These are phyloP conservation scores for Skeletonema potamos DNA, from an alignment of 108 stramenopile species.

Conservation along the genomic window DNA sequence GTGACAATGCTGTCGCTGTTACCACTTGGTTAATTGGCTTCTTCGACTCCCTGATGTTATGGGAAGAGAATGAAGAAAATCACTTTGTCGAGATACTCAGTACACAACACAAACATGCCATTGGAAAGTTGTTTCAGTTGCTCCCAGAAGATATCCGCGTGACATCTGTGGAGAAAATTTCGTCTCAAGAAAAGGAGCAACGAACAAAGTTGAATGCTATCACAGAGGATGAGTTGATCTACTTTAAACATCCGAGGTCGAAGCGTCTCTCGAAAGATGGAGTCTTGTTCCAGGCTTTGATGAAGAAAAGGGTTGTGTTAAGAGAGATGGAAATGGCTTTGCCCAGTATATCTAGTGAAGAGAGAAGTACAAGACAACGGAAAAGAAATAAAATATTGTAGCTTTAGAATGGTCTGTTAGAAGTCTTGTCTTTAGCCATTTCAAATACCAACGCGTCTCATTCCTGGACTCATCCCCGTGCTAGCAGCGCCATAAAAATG, in stretches of 20 bases:
- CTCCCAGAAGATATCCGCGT: constrained; percentile 41
- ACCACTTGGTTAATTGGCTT: constrained; percentile 52
- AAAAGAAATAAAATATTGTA: constrained; percentile 22
- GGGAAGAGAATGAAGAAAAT: constrained; percentile 48
- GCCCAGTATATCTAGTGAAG: constrained; percentile 9
- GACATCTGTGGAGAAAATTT: constrained; percentile 12
- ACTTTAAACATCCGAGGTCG: constrained; percentile 36
- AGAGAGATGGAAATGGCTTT: constrained; percentile 51
- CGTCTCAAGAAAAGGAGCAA: not conserved
- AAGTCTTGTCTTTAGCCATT: not conserved
- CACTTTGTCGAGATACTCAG: constrained; percentile 56
- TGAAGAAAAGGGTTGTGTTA: constrained; percentile 39
- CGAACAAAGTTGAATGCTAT: constrained; percentile 1
- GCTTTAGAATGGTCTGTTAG: not conserved
- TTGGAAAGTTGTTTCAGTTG: constrained; percentile 44
- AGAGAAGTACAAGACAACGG: constrained; percentile 5
- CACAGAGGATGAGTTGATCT: constrained; percentile 21
- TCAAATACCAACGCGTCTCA: constrained; percentile 17
- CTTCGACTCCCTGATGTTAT: constrained; percentile 49
- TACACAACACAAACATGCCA: constrained; percentile 38
- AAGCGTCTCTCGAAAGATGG: constrained; percentile 31
- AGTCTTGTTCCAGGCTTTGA: constrained; percentile 18
- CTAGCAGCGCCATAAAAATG: constrained; percentile 10
- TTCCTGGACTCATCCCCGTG: constrained; percentile 18
- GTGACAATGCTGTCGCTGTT: constrained; percentile 45